These are phyloP conservation scores for Geotrichum ghanense DNA, from an alignment of 805 yeast genomes.

Conservation along the genomic window DNA sequence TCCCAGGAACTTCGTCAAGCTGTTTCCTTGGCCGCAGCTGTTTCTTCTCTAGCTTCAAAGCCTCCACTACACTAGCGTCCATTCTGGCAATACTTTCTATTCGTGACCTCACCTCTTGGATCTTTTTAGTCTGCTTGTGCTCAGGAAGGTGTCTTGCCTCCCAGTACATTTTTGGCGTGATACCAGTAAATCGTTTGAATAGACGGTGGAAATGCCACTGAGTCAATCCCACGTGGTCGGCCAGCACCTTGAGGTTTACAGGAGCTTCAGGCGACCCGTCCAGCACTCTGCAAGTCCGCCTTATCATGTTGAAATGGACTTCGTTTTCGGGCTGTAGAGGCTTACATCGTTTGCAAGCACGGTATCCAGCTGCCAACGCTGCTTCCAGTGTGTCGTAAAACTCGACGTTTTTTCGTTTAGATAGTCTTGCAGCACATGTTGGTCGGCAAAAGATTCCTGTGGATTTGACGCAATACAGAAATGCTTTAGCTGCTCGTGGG, in stretches of 20 bases:
- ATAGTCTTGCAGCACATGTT: neutral
- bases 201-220: slow-evolving; percentile 1
- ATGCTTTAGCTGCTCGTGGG: slow-evolving; percentile 1
- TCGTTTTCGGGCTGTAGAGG: neutral
- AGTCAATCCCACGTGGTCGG: neutral
- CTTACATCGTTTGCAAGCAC: slow-evolving; percentile 2
- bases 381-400: neutral
- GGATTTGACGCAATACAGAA: slow-evolving; percentile 1
- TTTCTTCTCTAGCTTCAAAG: neutral
- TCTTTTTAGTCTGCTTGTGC: neutral
- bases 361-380: slow-evolving; percentile 1
- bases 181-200: neutral
- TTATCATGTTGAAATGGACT: neutral
- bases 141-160: neutral
- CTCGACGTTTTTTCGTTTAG: slow-evolving; percentile 29
- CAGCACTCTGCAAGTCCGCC: slow-evolving; percentile 7
- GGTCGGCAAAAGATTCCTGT: slow-evolving; percentile 2
- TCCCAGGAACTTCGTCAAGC: neutral
- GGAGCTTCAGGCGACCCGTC: neutral
- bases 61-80: neutral
- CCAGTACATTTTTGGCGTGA: slow-evolving; percentile 1
- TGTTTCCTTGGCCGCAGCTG: neutral
- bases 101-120: neutral
- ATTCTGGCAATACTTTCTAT: neutral
- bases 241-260: neutral